Conservation (phyloP, 73 alveolate genomes). For the Uronychia setigera region DNA sequence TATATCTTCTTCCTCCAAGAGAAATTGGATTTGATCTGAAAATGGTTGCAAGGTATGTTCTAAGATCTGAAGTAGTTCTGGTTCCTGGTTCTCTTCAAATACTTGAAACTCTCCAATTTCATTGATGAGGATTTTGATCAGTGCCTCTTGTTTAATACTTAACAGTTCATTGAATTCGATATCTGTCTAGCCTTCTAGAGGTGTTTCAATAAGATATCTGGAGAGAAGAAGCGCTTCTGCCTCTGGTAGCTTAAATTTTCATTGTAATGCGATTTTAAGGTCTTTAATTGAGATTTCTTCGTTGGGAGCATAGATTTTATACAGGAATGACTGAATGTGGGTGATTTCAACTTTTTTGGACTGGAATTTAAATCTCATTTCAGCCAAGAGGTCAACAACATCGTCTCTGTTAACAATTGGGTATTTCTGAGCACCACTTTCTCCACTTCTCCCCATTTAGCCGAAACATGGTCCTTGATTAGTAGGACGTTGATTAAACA, state of each 20-base stretch:
- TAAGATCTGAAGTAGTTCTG: too few species aligned
- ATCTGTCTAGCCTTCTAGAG: not conserved
- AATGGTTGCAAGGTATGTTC: too few species aligned
- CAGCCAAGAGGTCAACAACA: not conserved
- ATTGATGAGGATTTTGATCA: not conserved
- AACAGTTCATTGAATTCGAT: not conserved
- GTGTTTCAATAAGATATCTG: not conserved
- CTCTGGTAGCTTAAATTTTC: not conserved
- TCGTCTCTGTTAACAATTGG: not conserved
- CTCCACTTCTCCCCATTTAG: not conserved
- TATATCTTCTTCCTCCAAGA: not conserved
- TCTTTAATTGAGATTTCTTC: not conserved
- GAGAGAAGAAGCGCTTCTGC: not conserved
- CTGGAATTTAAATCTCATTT: not conserved
- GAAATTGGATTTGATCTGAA: too few species aligned
- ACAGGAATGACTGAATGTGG: not conserved
- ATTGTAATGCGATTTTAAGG: not conserved
- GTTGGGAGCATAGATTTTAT: not conserved
- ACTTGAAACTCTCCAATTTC: not conserved
- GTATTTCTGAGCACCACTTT: too few species aligned
- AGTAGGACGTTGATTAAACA: not conserved
- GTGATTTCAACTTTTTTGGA: too few species aligned
- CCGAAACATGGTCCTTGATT: too few species aligned
- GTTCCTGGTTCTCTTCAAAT: too few species aligned
- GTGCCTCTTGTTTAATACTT: not conserved